Conservation (phyloP, 2,329 filamentous ascomycete species). For the Colletotrichum paranaense region DNA sequence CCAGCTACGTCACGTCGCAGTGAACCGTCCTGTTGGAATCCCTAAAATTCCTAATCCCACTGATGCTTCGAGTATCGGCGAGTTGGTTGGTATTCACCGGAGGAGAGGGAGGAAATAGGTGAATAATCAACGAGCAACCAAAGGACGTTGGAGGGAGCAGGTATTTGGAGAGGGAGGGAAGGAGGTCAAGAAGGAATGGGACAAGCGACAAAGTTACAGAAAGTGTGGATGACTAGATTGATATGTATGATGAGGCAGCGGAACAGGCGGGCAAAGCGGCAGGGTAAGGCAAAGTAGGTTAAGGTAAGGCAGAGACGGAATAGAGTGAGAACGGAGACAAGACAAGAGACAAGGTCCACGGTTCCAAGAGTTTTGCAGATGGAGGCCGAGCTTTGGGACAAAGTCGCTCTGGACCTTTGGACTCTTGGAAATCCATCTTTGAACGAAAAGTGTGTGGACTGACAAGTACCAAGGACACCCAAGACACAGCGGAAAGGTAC, state of each 20-base stretch:
- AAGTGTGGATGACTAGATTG: conserved; percentile 35
- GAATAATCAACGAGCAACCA: conserved; percentile 1
- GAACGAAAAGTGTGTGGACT: neutral
- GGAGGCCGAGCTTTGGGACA: conserved; percentile 9
- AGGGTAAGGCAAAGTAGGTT: conserved; percentile 30
- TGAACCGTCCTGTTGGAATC: neutral
- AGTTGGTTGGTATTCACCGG: neutral
- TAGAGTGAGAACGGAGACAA: conserved; percentile 19
- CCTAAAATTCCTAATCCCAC: conserved; percentile 3
- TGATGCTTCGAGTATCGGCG: neutral
- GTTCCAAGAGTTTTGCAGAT: conserved; percentile 10
- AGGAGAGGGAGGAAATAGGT: conserved; percentile 13
- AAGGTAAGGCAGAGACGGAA: conserved; percentile 31
- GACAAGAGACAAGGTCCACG: conserved; percentile 17
- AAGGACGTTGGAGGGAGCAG: neutral
- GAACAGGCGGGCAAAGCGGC: conserved; percentile 18
- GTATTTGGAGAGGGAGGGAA: conserved; percentile 15
- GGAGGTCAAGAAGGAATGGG: conserved; percentile 27
- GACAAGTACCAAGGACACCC: conserved; percentile 21
- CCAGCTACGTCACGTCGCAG: conserved; percentile 26
- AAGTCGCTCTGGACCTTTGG: neutral
- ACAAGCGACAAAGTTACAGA: conserved; percentile 20
- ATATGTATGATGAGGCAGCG: conserved; percentile 35
- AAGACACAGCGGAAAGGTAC: conserved; percentile 22
- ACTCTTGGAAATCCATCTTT: conserved; percentile 9